A percentile compares a stretch with the other conserved stretches of the same genome.
Conservation (phyloP, 306 rosid species). For the Corylus americana region DNA sequence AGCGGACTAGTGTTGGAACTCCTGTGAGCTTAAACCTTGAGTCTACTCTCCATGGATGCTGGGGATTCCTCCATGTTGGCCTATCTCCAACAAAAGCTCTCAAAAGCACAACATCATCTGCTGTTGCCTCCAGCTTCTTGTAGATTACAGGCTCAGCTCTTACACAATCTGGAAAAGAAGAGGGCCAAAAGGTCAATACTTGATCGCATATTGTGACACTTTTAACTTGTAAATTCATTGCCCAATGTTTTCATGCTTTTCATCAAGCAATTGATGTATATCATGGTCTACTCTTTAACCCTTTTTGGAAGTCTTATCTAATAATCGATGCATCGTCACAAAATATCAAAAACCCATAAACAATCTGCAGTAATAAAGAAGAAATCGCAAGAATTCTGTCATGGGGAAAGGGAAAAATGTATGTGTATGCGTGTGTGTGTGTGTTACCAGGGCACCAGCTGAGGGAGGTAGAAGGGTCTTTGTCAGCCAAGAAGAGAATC, state of each 20-base stretch:
- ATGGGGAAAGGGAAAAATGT: not conserved
- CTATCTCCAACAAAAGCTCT: conserved; percentile 84
- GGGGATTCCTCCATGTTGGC: conserved; percentile 87
- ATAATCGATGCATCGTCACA: too few species aligned
- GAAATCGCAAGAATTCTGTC: conserved; percentile 2
- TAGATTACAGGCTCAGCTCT: conserved; percentile 86
- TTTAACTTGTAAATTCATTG: too few species aligned
- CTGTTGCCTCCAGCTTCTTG: conserved; percentile 66
- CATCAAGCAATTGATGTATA: too few species aligned
- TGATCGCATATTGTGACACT: too few species aligned
- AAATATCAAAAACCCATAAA: not conserved
- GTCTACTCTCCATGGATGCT: conserved; percentile 80
- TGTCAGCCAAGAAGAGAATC: conserved; percentile 84
- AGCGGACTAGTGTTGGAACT: conserved; percentile 71
- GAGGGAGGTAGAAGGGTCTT: conserved; percentile 75
- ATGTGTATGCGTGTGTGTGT: too few species aligned
- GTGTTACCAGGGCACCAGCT: conserved; percentile 67
- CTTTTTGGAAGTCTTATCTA: too few species aligned
- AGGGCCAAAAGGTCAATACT: not conserved
- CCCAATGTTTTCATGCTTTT: too few species aligned
- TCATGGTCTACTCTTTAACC: too few species aligned
- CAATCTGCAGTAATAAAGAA: not conserved
- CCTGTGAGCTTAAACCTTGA: conserved; percentile 76
- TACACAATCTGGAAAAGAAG: conserved; percentile 63
- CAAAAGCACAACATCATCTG: conserved; percentile 63